Percentiles rank a stretch among this genome's conserved stretches.
phyloP scores from a whole-genome alignment of 2,329 filamentous ascomycete genomes.

The Sporothrix curviconia region DNA sequence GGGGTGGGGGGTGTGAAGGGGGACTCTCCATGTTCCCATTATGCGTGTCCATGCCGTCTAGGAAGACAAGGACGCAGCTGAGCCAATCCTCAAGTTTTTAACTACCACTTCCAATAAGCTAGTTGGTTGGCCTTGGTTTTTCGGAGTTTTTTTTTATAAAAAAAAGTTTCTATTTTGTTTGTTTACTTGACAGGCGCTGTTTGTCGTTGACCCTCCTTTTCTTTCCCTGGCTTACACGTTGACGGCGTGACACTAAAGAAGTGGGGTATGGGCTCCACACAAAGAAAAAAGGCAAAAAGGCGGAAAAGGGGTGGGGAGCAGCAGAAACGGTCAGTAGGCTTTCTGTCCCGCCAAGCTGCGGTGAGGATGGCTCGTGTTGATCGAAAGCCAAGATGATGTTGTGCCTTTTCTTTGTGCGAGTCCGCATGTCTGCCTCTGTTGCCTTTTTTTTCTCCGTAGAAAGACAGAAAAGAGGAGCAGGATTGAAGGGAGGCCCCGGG shows the following conservation, averaged over 20 bases:
- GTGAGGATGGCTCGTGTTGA: too few species aligned
- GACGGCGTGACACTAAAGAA: background rate
- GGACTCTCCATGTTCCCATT: too few species aligned
- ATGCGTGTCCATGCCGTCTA: too few species aligned
- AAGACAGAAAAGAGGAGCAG: background rate
- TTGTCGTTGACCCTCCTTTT: background rate
- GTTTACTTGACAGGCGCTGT: background rate
- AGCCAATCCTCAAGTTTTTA: too few species aligned
- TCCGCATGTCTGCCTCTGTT: too few species aligned
- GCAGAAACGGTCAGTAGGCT: background rate
- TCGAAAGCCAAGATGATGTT: too few species aligned
- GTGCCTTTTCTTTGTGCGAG: too few species aligned
- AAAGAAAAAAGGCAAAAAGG: background rate
- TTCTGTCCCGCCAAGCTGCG: slow-evolving; percentile 12
- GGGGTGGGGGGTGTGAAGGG: too few species aligned
- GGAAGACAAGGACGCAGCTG: too few species aligned
- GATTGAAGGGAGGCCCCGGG: background rate
- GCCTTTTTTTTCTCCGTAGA: background rate
- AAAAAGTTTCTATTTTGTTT: too few species aligned
- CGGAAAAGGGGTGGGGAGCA: background rate
- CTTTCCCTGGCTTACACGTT: slow-evolving; percentile 3
- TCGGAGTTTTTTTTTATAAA: background rate
- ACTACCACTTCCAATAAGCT: too few species aligned
- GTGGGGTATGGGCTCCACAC: background rate
- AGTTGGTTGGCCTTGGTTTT: too few species aligned